Conservation (phyloP, 1,284 basidiomycete genomes). For the Neonothopanus nambi region DNA sequence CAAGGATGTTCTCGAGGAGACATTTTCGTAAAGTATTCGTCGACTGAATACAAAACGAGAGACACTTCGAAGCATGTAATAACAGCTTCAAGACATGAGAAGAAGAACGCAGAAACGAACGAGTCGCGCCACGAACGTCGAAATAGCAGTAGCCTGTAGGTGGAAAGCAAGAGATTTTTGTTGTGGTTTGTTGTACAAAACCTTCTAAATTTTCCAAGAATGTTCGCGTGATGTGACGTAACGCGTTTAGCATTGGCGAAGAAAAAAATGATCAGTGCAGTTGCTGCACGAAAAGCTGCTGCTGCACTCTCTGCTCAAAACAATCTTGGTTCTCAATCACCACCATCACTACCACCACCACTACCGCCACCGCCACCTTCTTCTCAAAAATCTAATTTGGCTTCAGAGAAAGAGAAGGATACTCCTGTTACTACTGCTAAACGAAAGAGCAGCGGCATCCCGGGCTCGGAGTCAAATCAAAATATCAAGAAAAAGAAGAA, state of each 20-base stretch:
- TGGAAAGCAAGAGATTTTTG: too few species aligned
- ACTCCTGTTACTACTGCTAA: background rate
- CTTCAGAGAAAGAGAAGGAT: too few species aligned
- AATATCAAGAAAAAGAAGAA: conserved; percentile 22
- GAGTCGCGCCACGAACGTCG: background rate
- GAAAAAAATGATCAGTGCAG: conserved; percentile 56
- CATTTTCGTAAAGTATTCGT: too few species aligned
- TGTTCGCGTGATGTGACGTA: background rate
- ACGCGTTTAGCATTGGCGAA: too few species aligned
- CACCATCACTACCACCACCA: too few species aligned
- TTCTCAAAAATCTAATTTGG: background rate
- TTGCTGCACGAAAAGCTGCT: conserved; percentile 61
- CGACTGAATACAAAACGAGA: too few species aligned
- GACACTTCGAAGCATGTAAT: too few species aligned
- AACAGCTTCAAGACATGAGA: too few species aligned
- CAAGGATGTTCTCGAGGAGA: background rate
- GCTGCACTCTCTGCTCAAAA: conserved; percentile 30
- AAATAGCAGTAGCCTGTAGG: background rate
- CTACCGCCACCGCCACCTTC: too few species aligned
- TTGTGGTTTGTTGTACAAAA: too few species aligned
- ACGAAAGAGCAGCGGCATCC: conserved; percentile 31
- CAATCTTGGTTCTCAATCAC: conserved; percentile 16
- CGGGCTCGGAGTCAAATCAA: conserved; percentile 12
- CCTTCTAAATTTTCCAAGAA: background rate
- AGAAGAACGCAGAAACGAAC: too few species aligned